A percentile compares a stretch with the other conserved stretches of the same genome.
Evolutionary conservation across 257 asterid species (phyloP).

Genomic region (Leptodermis oblonga): DNA sequence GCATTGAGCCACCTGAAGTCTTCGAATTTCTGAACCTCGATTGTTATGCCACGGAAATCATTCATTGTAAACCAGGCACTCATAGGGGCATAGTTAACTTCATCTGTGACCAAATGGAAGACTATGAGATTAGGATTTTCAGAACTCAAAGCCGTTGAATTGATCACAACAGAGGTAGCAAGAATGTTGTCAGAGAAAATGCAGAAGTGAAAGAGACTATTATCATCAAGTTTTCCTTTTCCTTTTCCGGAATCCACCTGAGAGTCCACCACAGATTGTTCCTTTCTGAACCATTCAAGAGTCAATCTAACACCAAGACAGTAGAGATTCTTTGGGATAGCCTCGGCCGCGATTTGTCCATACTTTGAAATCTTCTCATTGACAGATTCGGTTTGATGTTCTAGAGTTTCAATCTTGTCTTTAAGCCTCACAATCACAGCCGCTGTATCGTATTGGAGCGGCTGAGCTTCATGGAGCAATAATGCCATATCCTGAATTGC

Average conservation of each 20-base stretch:
- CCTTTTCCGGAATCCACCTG: background rate
- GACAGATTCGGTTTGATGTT: background rate
- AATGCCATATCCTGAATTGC: slow-evolving; percentile 2
- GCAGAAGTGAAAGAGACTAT: slow-evolving; percentile 3
- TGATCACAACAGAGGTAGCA: slow-evolving; percentile 2
- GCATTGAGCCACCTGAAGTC: slow-evolving; percentile 9
- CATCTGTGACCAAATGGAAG: slow-evolving; percentile 7
- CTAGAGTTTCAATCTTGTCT: background rate
- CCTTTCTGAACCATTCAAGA: slow-evolving; percentile 4
- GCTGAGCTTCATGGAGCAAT: background rate
- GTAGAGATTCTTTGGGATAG: background rate
- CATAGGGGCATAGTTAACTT: slow-evolving; percentile 7
- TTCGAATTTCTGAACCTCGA: slow-evolving; percentile 6
- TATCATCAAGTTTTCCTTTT: background rate
- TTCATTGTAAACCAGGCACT: slow-evolving; percentile 7
- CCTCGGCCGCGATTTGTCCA: slow-evolving; percentile 11
- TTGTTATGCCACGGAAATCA: slow-evolving; percentile 5
- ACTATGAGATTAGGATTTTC: slow-evolving; percentile 5
- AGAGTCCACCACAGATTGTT: no score
- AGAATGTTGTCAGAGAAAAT: slow-evolving; percentile 9
- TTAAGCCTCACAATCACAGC: background rate
- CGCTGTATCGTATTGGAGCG: slow-evolving; percentile 2
- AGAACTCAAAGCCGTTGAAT: slow-evolving; percentile 10
- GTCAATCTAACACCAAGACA: slow-evolving; percentile 8
- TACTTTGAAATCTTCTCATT: slow-evolving; percentile 3